These are phyloP conservation scores for Metschnikowia gelsemii DNA, from an alignment of 805 yeast species.

Conservation along the genomic window DNA sequence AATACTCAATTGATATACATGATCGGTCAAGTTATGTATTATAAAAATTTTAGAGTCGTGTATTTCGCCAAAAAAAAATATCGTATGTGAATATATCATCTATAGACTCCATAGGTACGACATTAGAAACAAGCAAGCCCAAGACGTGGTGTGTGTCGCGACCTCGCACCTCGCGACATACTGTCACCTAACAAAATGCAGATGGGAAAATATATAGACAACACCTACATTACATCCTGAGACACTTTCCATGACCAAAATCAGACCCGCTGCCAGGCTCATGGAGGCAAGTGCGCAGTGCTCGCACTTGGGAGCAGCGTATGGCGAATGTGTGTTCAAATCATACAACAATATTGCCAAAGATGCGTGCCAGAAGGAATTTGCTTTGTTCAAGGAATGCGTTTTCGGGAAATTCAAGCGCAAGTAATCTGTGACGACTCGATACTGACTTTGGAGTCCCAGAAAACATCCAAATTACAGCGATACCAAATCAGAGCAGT, in stretches of 20 bases:
- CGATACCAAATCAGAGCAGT: too few relatives aligned
- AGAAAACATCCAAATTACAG: too few relatives aligned
- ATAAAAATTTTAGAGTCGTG: too few relatives aligned
- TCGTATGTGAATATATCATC: too few relatives aligned
- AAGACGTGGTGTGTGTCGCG: too few relatives aligned
- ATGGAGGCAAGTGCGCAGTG: constrained; percentile 42
- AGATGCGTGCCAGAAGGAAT: constrained; percentile 55
- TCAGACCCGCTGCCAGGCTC: constrained; percentile 45
- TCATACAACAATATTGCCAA: constrained; percentile 50
- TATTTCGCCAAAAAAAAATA: too few relatives aligned
- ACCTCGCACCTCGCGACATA: background rate
- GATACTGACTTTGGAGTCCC: too few relatives aligned
- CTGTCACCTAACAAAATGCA: background rate
- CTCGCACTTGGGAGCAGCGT: constrained; percentile 43
- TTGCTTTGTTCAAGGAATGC: constrained; percentile 49
- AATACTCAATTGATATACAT: too few relatives aligned
- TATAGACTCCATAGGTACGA: too few relatives aligned
- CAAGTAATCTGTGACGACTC: constrained; percentile 14
- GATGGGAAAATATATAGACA: background rate
- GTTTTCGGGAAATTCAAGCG: constrained; percentile 38
- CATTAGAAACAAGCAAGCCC: too few relatives aligned
- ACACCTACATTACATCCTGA: background rate
- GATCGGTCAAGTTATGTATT: too few relatives aligned
- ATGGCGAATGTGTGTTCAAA: constrained; percentile 55
- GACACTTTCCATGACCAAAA: constrained; percentile 19